Evolutionary conservation across 495 filamentous ascomycete species (phyloP).

Genomic region (Clavariopsis aquatica): DNA sequence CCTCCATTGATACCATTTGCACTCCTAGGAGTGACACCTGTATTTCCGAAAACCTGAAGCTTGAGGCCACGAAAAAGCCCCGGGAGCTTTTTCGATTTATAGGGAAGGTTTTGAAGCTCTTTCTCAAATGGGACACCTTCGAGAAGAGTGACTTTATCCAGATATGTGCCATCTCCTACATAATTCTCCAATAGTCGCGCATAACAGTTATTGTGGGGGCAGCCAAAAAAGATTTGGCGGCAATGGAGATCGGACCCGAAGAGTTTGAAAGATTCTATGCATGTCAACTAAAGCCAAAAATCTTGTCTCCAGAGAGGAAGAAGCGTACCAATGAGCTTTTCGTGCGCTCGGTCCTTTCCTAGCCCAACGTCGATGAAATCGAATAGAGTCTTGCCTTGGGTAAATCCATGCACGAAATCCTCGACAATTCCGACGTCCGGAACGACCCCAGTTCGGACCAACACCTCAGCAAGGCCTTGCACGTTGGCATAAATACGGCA

Average conservation of each 20-base stretch:
- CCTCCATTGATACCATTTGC: neutral
- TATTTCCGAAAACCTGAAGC: slow-evolving; percentile 44
- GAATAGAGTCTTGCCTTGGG: slow-evolving; percentile 66
- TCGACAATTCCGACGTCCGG: slow-evolving; percentile 55
- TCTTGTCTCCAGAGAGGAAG: slow-evolving; percentile 14
- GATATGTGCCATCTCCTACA: slow-evolving; percentile 54
- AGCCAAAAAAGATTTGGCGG: slow-evolving; percentile 77
- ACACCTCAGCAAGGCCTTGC: slow-evolving; percentile 61
- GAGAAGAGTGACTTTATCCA: slow-evolving; percentile 67
- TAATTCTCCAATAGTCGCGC: slow-evolving; percentile 68
- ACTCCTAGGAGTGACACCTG: neutral
- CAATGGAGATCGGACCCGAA: slow-evolving; percentile 71
- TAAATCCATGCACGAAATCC: slow-evolving; percentile 76
- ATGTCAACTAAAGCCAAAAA: neutral
- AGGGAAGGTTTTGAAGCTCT: slow-evolving; percentile 60
- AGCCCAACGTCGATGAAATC: slow-evolving; percentile 76
- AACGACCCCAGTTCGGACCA: slow-evolving; percentile 58
- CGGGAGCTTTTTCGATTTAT: slow-evolving; percentile 61
- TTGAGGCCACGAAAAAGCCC: slow-evolving; percentile 67
- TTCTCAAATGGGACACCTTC: slow-evolving; percentile 72
- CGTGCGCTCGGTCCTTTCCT: slow-evolving; percentile 67
- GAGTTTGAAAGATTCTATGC: slow-evolving; percentile 67
- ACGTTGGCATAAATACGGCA: slow-evolving; percentile 71
- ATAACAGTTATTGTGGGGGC: slow-evolving; percentile 75
- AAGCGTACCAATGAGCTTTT: slow-evolving; percentile 71